Evolutionary conservation across 2,329 filamentous ascomycete genomes (phyloP).

Genomic region (Simplicillium sp.): DNA sequence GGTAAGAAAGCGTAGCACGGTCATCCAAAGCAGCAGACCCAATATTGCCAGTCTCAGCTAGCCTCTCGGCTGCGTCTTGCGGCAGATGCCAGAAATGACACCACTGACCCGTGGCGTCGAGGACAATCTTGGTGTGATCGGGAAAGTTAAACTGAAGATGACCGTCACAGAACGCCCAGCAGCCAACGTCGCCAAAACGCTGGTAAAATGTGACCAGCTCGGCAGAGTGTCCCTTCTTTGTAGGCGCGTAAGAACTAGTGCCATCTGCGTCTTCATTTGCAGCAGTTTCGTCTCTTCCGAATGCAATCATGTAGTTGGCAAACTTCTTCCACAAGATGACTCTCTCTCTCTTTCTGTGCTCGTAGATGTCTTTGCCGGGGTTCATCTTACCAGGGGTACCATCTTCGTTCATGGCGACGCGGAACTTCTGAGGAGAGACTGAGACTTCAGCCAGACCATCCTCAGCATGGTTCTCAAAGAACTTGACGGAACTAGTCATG

Average conservation of each 20-base stretch:
- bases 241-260: conserved; percentile 28
- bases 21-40: conserved; percentile 61
- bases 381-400: conserved; percentile 51
- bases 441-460: conserved; percentile 53
- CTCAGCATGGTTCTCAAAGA: conserved; percentile 63
- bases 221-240: conserved; percentile 25
- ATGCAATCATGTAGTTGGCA: conserved; percentile 65
- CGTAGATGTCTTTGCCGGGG: conserved; percentile 53
- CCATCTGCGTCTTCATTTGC: conserved; percentile 34
- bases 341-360: conserved; percentile 56
- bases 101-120: conserved; percentile 65
- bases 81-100: conserved; percentile 72
- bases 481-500: conserved; percentile 54
- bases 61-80: conserved; percentile 56
- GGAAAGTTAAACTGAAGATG: conserved; percentile 84
- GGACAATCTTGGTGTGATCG: conserved; percentile 76
- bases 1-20: conserved; percentile 62
- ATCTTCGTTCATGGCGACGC: conserved; percentile 44
- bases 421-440: conserved; percentile 54
- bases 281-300: conserved; percentile 59
- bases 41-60: conserved; percentile 57
- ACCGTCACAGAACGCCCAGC: conserved; percentile 74
- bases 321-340: conserved; percentile 65
- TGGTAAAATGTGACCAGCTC: conserved; percentile 74
- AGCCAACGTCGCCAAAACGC: conserved; percentile 69